These are phyloP conservation scores for Zygoascus meyerae DNA, from an alignment of 1,139 yeast genomes.

Conservation along the genomic window DNA sequence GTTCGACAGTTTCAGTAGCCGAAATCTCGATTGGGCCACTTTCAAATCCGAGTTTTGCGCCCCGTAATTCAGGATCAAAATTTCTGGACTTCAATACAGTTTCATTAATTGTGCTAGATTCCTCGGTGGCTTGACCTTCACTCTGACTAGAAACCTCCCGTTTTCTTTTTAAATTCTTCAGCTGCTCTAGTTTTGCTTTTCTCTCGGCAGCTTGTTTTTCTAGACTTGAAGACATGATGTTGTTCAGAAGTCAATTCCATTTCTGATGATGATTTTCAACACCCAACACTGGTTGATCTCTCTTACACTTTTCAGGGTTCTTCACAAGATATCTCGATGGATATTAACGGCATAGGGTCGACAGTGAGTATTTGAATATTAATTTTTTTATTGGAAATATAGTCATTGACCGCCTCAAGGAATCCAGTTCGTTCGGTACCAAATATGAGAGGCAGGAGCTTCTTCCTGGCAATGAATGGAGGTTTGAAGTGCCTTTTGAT, in stretches of 20 bases:
- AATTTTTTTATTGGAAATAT: not conserved
- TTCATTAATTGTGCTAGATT: slow-evolving; percentile 15
- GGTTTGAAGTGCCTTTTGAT: slow-evolving; percentile 66
- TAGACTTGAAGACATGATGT: slow-evolving; percentile 21
- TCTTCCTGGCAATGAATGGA: slow-evolving; percentile 56
- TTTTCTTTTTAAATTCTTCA: slow-evolving; percentile 33
- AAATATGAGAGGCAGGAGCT: slow-evolving; percentile 18
- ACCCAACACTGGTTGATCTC: not conserved
- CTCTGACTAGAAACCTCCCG: slow-evolving; percentile 7
- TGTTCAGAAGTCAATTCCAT: too few species aligned
- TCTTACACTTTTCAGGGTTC: not conserved
- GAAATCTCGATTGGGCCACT: slow-evolving; percentile 33
- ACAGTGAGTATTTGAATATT: slow-evolving; percentile 1
- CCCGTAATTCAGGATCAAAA: slow-evolving; percentile 33
- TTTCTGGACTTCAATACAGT: slow-evolving; percentile 26
- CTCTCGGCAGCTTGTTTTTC: slow-evolving; percentile 38
- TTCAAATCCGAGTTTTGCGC: slow-evolving; percentile 32
- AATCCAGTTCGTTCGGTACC: not conserved
- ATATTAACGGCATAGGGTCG: slow-evolving; percentile 6
- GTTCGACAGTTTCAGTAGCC: slow-evolving; percentile 36
- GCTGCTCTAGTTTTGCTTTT: slow-evolving; percentile 36
- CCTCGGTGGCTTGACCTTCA: slow-evolving; percentile 3
- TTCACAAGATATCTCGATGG: slow-evolving; percentile 1
- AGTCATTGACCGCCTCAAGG: not conserved
- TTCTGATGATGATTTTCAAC: not conserved